Base-by-base conservation (phyloP, 2,329 filamentous ascomycete species). In the Didymella pomorum region DNA sequence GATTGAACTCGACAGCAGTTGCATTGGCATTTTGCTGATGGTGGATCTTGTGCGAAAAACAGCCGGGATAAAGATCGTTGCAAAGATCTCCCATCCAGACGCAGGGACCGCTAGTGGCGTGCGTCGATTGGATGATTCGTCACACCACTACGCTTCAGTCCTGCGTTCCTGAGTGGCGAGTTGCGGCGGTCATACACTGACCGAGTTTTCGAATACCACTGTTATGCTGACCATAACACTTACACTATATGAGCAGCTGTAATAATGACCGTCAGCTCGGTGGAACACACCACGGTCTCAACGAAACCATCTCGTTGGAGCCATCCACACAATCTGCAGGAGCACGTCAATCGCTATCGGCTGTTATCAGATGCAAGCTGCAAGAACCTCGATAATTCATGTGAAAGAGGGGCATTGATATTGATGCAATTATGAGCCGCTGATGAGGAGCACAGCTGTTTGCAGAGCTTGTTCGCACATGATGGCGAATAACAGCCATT, bases 121-220 rank as follows among this genome's bases (percentile, higher is more conserved):
- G 37, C 4, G 11, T 47, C 39, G 49, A 53, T 58, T 45, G 29
- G 44, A 20, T 45, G 44, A 42, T 56, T 23, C 16, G 48, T 56
- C 41, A 46, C 29, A 46, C 41, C 31, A 48, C 56, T 49, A 44
- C 18, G 35, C 54, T 50, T 48, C 44, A 42, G 49, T 31, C 29
- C 29, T 51, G 23, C 49, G 49, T 53, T 53, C 56, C 56, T 58
- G 55, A 48, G 56, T 58, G 56, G 56, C 56, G 49, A 58, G 29
- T 48, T 41, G 39, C n/a, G 37, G 45, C 50, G 44, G 56, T 58
- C 49, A 53, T 58, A 33, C 25, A 53, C 28, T 49, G 49, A 43
- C 49, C 50, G 56, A 58, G 44, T 53, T 41, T 53, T 45, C 44
- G 16, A 33, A 8, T 44, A 8, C 28, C 29, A 11, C 33, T 23